These are phyloP conservation scores for Lolium perenne DNA, from an alignment of 176 grass and related monocot species.

Conservation along the genomic window DNA sequence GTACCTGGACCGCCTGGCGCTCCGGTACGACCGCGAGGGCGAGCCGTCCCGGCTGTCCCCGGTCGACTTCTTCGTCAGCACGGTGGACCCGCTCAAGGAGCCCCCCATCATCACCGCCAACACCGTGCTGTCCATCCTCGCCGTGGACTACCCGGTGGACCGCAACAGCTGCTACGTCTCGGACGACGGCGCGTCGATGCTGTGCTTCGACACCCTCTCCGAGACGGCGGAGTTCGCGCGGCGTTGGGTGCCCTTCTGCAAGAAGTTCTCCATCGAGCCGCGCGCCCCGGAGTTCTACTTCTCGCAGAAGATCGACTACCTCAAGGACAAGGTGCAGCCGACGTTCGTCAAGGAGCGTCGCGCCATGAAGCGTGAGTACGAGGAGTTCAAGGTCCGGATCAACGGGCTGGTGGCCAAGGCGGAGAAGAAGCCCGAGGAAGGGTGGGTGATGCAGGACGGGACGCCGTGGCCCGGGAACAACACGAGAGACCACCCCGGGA, in stretches of 20 bases:
- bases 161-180: constrained; percentile 94
- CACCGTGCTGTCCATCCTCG: constrained; percentile 91
- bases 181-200: constrained; percentile 94
- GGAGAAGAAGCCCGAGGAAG: constrained; percentile 92
- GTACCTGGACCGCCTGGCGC: constrained; percentile 88
- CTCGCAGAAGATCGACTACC: constrained; percentile 98
- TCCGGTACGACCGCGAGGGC: constrained; percentile 83
- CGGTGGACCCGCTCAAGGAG: constrained; percentile 97
- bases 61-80: constrained; percentile 86
- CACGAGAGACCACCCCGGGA: constrained; percentile 87
- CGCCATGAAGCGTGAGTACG: constrained; percentile 96
- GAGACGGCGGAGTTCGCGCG: constrained; percentile 94
- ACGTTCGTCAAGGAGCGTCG: constrained; percentile 92
- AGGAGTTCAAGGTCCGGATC: constrained; percentile 93
- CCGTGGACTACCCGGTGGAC: constrained; percentile 92
- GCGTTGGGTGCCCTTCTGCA: constrained; percentile 96
- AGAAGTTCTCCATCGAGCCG: constrained; percentile 90
- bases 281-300: constrained; percentile 95
- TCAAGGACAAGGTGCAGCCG: constrained; percentile 98
- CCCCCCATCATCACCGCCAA: constrained; percentile 95
- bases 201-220: constrained; percentile 83
- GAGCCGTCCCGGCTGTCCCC: constrained; percentile 62
- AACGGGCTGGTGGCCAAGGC: constrained; percentile 92
- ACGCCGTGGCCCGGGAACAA: constrained; percentile 98
- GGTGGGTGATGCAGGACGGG: constrained; percentile 98